Percentiles rank a stretch among this genome's conserved stretches.
phyloP scores from a whole-genome alignment of 768 basidiomycete genomes.

The Pleurotus salmoneostramineus region DNA sequence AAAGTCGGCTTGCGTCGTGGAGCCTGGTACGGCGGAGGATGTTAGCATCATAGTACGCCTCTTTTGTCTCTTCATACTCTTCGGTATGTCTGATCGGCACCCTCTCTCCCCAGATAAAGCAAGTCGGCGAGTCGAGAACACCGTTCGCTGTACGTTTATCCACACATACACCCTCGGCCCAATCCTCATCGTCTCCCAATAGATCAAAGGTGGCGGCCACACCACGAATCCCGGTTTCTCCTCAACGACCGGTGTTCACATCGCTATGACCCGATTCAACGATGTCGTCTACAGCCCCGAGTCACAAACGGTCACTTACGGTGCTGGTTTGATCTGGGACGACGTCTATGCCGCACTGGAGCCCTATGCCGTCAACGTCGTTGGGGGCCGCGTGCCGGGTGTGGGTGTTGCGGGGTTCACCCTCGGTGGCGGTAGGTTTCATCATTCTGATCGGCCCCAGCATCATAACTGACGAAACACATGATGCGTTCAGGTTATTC shows the following conservation, averaged over 20 bases:
- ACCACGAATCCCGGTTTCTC: slow-evolving; percentile 51
- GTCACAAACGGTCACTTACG: slow-evolving; percentile 36
- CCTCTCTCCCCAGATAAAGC: slow-evolving; percentile 33
- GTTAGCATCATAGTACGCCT: slow-evolving; percentile 43
- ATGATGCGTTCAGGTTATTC: slow-evolving; percentile 53
- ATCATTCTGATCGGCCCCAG: not conserved
- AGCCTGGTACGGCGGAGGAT: slow-evolving; percentile 52
- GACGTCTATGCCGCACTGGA: slow-evolving; percentile 52
- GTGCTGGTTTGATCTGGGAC: slow-evolving; percentile 59
- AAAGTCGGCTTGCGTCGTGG: slow-evolving; percentile 47
- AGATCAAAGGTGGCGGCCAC: slow-evolving; percentile 69
- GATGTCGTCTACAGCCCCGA: slow-evolving; percentile 36
- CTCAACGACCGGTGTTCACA: slow-evolving; percentile 57
- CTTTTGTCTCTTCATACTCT: not conserved
- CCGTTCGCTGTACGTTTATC: slow-evolving; percentile 48
- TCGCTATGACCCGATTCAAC: slow-evolving; percentile 48
- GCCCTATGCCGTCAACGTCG: slow-evolving; percentile 46
- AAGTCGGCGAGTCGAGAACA: slow-evolving; percentile 38
- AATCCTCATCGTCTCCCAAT: not conserved
- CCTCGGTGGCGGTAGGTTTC: slow-evolving; percentile 45
- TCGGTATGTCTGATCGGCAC: not conserved
- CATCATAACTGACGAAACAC: not conserved
- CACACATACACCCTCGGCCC: not conserved
- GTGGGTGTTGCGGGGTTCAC: slow-evolving; percentile 58
- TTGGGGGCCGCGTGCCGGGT: slow-evolving; percentile 56